phyloP scores from a whole-genome alignment of 495 filamentous ascomycete genomes.

The Aspergillus affinis region DNA sequence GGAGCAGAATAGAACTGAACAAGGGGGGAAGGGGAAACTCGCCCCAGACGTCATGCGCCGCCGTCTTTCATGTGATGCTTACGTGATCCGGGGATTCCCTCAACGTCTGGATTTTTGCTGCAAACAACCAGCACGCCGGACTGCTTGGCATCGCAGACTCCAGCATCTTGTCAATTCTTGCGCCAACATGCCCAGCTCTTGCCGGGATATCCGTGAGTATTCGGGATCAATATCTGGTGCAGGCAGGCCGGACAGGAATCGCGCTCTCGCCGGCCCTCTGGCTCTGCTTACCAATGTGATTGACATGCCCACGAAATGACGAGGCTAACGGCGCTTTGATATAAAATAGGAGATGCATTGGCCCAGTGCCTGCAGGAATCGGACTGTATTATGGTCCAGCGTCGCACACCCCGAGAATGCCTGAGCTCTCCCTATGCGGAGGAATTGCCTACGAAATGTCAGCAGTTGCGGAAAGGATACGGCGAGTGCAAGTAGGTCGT shows the following conservation, averaged over 20 bases:
- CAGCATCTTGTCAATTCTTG: conserved; percentile 2
- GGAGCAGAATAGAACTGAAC: not conserved
- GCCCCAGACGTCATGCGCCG: conserved; percentile 22
- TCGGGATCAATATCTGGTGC: not conserved
- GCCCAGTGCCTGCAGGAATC: conserved; percentile 92
- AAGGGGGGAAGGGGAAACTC: not conserved
- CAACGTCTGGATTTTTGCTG: conserved; percentile 19
- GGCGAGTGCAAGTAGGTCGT: conserved; percentile 77
- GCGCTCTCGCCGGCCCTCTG: not conserved
- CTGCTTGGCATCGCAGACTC: not conserved
- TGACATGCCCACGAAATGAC: conserved; percentile 1
- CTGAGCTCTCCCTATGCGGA: conserved; percentile 75
- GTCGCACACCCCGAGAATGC: conserved; percentile 83
- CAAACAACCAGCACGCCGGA: not conserved
- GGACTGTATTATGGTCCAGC: conserved; percentile 90
- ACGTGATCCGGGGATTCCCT: conserved; percentile 38
- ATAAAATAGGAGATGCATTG: conserved; percentile 72
- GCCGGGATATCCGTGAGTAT: conserved; percentile 87
- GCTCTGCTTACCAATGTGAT: not conserved
- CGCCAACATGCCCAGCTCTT: conserved; percentile 84
- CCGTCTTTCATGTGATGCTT: conserved; percentile 36
- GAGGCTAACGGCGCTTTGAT: conserved; percentile 12
- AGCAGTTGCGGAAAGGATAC: conserved; percentile 89
- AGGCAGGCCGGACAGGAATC: not conserved
- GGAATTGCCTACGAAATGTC: conserved; percentile 79